phyloP scores from a whole-genome alignment of 805 yeast species.

The Kodamaea restingae region DNA sequence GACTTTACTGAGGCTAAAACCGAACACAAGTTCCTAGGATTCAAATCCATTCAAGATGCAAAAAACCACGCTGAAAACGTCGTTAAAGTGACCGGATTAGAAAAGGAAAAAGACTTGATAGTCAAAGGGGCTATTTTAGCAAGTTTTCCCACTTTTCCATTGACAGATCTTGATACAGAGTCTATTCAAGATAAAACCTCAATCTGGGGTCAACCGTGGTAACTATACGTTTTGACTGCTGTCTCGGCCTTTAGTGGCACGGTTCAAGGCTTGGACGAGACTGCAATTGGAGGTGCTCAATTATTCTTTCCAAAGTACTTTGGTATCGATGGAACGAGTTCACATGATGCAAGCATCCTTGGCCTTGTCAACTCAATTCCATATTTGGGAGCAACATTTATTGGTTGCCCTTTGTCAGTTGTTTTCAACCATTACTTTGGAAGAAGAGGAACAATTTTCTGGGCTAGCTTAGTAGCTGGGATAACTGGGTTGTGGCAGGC shows the following conservation, averaged over 20 bases:
- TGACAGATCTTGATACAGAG: not conserved
- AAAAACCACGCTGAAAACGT: not conserved
- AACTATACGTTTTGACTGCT: conserved; percentile 3
- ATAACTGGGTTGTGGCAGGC: conserved; percentile 15
- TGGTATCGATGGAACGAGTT: conserved; percentile 14
- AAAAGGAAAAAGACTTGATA: not conserved
- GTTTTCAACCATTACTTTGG: conserved; percentile 10
- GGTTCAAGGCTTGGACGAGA: conserved; percentile 14
- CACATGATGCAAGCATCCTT: conserved; percentile 10
- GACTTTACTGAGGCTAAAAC: too few species aligned
- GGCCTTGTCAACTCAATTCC: conserved; percentile 13
- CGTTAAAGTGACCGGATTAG: conserved; percentile 1
- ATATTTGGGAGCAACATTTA: conserved; percentile 11
- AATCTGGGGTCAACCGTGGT: conserved; percentile 5
- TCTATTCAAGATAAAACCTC: too few species aligned
- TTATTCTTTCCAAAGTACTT: conserved; percentile 8
- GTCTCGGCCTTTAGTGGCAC: conserved; percentile 9
- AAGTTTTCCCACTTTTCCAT: not conserved
- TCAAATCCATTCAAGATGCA: conserved; percentile 1
- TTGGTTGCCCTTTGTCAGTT: conserved; percentile 10
- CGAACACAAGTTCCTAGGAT: conserved; percentile 1
- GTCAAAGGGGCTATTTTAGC: conserved; percentile 4
- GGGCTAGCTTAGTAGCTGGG: conserved; percentile 12
- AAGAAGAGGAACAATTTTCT: conserved; percentile 11
- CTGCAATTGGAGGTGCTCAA: conserved; percentile 17